These are phyloP conservation scores for Rutidosis leptorrhynchoides DNA, from an alignment of 129 eudicot genomes.

Conservation along the genomic window DNA sequence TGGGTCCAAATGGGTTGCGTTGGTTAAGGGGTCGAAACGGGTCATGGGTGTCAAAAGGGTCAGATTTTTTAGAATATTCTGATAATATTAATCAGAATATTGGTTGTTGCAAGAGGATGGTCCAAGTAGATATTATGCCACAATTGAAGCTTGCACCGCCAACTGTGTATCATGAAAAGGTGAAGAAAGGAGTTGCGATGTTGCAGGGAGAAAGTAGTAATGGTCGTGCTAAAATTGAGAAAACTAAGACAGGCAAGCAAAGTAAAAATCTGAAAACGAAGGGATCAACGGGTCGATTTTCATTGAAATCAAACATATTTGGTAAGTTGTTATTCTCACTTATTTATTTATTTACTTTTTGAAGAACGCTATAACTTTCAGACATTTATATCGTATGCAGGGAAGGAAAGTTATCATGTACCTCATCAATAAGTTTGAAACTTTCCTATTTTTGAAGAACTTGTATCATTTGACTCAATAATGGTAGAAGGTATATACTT, in stretches of 20 bases:
- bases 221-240: constrained; percentile 39
- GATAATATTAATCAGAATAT: no score
- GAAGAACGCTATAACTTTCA: constrained; percentile 3
- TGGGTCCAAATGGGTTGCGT: no score
- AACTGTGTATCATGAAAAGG: constrained; percentile 91
- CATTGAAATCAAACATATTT: constrained; percentile 78
- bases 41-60: no score
- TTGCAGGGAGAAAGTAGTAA: constrained; percentile 44
- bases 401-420: constrained; percentile 37
- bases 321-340: constrained; percentile 42
- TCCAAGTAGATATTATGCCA: constrained; percentile 61
- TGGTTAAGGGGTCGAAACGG: no score
- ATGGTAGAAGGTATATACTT: not conserved
- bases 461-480: not conserved
- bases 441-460: not conserved
- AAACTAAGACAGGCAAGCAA: constrained; percentile 42
- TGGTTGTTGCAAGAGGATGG: constrained; percentile 38
- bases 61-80: no score
- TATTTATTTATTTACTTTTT: not conserved
- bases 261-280: constrained; percentile 54
- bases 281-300: constrained; percentile 64
- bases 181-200: constrained; percentile 58
- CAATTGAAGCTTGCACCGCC: constrained; percentile 96
- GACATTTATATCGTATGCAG: constrained; percentile 25
- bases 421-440: not conserved